These are phyloP conservation scores for Agrostemma githago DNA, from an alignment of 148 eudicot species.

Conservation along the genomic window DNA sequence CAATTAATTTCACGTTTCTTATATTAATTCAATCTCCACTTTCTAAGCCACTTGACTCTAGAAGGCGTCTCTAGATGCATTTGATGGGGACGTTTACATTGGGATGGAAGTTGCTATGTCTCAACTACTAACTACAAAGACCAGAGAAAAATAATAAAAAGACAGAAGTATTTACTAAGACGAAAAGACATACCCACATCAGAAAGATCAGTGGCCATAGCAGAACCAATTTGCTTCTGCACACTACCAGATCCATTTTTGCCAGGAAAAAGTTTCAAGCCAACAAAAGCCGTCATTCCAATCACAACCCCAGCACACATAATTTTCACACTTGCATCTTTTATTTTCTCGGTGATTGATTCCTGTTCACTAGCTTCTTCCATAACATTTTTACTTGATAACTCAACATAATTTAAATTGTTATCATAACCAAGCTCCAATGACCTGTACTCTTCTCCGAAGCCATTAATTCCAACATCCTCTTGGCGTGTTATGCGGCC, in stretches of 20 bases:
- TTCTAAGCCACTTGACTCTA: not conserved
- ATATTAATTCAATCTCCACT: not conserved
- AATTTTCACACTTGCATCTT: conserved; percentile 79
- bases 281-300: conserved; percentile 66
- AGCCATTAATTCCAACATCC: conserved; percentile 34
- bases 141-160: not conserved
- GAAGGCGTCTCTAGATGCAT: not conserved
- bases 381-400: conserved; percentile 25
- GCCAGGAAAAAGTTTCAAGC: conserved; percentile 50
- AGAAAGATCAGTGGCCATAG: conserved; percentile 67
- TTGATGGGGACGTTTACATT: not conserved
- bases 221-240: conserved; percentile 45
- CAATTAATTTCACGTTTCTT: not conserved
- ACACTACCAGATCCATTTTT: conserved; percentile 36
- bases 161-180: not conserved
- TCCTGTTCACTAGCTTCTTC: conserved; percentile 52
- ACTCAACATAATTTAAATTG: conserved; percentile 23
- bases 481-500: conserved; percentile 40
- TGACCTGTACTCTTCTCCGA: conserved; percentile 27
- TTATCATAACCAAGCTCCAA: conserved; percentile 29
- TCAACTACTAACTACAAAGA: not conserved
- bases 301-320: conserved; percentile 85
- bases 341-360: conserved; percentile 59
- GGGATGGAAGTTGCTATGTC: not conserved
- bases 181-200: conserved; percentile 60